A percentile compares a stretch with the other conserved stretches of the same genome.
Evolutionary conservation across 2,329 filamentous ascomycete species (phyloP).

Genomic region (Cercospora berteroae): DNA sequence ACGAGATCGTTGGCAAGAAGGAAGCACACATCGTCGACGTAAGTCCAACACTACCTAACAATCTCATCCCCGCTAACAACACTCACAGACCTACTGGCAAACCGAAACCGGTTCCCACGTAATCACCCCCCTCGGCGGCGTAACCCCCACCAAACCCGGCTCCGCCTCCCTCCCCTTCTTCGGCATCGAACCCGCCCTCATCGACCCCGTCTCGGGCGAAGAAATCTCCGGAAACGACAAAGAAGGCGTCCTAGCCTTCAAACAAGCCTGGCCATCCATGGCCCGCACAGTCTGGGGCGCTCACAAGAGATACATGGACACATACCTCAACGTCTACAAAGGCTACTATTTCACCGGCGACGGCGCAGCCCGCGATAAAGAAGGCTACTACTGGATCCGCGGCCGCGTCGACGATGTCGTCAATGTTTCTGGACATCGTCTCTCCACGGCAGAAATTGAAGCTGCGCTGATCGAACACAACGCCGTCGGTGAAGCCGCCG

Average conservation of each 20-base stretch:
- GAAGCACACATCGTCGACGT: slow-evolving; percentile 92
- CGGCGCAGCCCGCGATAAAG: slow-evolving; percentile 91
- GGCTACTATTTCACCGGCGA: slow-evolving; percentile 97
- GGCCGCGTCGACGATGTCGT: slow-evolving; percentile 98
- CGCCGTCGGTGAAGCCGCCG: slow-evolving; percentile 86
- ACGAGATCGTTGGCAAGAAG: slow-evolving; percentile 88
- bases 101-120: slow-evolving; percentile 97
- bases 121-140: slow-evolving; percentile 86
- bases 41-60: slow-evolving; percentile 45
- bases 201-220: slow-evolving; percentile 91
- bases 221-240: slow-evolving; percentile 95
- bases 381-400: slow-evolving; percentile 99
- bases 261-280: slow-evolving; percentile 98
- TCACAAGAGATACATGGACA: slow-evolving; percentile 98
- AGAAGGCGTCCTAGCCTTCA: slow-evolving; percentile 94
- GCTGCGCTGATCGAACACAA: slow-evolving; percentile 91
- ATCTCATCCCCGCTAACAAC: slow-evolving; percentile 10
- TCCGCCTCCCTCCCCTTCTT: slow-evolving; percentile 97
- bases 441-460: slow-evolving; percentile 97
- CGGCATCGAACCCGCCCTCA: slow-evolving; percentile 94
- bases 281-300: slow-evolving; percentile 95
- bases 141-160: slow-evolving; percentile 95
- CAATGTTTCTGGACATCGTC: slow-evolving; percentile 92
- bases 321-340: slow-evolving; percentile 95
- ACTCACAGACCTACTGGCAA: slow-evolving; percentile 91